These are phyloP conservation scores for Talaromyces sp. DNA, from an alignment of 2,329 filamentous ascomycete species.

Conservation along the genomic window DNA sequence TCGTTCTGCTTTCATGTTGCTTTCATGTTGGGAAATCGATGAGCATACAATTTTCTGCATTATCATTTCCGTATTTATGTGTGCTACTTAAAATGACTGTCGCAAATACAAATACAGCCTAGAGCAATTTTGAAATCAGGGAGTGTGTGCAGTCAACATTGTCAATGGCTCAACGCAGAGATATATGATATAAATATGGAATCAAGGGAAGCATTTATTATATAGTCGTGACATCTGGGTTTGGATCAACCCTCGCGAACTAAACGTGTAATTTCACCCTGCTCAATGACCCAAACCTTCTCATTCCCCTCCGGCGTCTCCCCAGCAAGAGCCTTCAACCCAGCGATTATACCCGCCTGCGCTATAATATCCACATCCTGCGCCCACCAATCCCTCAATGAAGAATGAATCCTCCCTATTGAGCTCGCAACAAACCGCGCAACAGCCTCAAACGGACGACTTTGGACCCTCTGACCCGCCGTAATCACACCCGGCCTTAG, in stretches of 20 bases:
- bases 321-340: constrained; percentile 40
- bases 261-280: constrained; percentile 37
- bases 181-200: not conserved
- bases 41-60: not conserved
- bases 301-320: constrained; percentile 37
- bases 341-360: constrained; percentile 39
- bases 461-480: constrained; percentile 66
- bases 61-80: not conserved
- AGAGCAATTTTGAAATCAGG: not conserved
- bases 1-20: not conserved
- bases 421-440: constrained; percentile 54
- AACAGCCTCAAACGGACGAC: constrained; percentile 56
- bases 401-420: constrained; percentile 52
- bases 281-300: constrained; percentile 39
- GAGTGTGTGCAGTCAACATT: too few relatives aligned
- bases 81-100: not conserved
- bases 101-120: not conserved
- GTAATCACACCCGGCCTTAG: constrained; percentile 70
- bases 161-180: too few relatives aligned
- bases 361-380: constrained; percentile 71
- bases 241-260: constrained; percentile 27
- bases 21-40: too few relatives aligned
- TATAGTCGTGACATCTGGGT: too few relatives aligned
- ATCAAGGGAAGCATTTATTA: not conserved
- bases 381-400: constrained; percentile 61